Evolutionary conservation across 495 filamentous ascomycete genomes (phyloP).

Genomic region (Podospora australis): DNA sequence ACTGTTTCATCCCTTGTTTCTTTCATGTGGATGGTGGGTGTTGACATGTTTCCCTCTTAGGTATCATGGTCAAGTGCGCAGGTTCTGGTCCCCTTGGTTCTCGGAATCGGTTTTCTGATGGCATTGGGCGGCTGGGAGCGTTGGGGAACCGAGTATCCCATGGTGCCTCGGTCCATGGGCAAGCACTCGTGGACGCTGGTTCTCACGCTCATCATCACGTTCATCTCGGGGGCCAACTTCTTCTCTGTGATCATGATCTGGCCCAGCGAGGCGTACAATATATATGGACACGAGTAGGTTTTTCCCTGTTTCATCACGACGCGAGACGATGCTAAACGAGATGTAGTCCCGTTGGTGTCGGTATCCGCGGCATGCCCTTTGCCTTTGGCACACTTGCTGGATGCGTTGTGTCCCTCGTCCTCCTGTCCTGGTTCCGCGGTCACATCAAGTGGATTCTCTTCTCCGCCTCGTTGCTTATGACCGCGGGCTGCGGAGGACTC

Average conservation of each 20-base stretch:
- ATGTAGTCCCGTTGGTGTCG: slow-evolving; percentile 50
- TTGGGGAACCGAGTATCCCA: slow-evolving; percentile 56
- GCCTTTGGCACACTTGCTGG: slow-evolving; percentile 58
- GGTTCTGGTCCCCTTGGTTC: slow-evolving; percentile 48
- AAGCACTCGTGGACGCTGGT: slow-evolving; percentile 56
- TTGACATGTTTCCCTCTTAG: too few species aligned
- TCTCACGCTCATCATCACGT: slow-evolving; percentile 64
- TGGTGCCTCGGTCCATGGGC: slow-evolving; percentile 58
- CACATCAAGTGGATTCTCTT: slow-evolving; percentile 60
- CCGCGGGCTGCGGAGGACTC: slow-evolving; percentile 60
- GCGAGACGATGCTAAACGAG: background rate
- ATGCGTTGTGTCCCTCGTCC: slow-evolving; percentile 54
- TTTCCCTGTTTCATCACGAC: background rate
- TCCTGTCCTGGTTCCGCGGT: slow-evolving; percentile 55
- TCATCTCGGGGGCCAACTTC: slow-evolving; percentile 69
- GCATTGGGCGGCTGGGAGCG: slow-evolving; percentile 58
- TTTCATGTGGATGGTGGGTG: too few species aligned
- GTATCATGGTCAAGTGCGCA: slow-evolving; percentile 30
- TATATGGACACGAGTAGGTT: slow-evolving; percentile 57
- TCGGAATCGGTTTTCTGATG: slow-evolving; percentile 52
- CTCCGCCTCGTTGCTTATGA: slow-evolving; percentile 58
- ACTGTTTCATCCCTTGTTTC: background rate
- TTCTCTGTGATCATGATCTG: slow-evolving; percentile 69
- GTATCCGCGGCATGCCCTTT: slow-evolving; percentile 59
- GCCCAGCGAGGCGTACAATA: slow-evolving; percentile 69